Evolutionary conservation across 495 filamentous ascomycete species (phyloP).

Genomic region (Geopyxis carbonaria): DNA sequence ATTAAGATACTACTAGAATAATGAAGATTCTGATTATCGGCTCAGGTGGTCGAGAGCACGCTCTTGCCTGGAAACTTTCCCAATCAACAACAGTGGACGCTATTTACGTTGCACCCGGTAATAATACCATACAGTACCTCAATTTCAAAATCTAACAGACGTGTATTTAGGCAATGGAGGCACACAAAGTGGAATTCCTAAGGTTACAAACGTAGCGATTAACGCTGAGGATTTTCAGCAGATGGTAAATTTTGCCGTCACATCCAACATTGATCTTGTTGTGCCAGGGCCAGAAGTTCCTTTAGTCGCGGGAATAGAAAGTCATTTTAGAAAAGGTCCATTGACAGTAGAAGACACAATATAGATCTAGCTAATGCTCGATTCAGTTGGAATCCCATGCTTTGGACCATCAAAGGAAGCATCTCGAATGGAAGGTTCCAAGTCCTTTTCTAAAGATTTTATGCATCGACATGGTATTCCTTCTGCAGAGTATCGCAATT

Average conservation of each 20-base stretch:
- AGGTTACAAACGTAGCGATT: constrained; percentile 49
- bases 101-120: constrained; percentile 46
- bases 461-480: constrained; percentile 85
- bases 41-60: constrained; percentile 86
- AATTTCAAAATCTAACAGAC: constrained; percentile 26
- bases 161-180: constrained; percentile 66
- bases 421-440: constrained; percentile 85
- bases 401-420: constrained; percentile 80
- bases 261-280: constrained; percentile 62
- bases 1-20: no score
- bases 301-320: constrained; percentile 77
- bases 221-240: constrained; percentile 56
- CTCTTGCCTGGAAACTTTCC: constrained; percentile 82
- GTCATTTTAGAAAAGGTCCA: constrained; percentile 52
- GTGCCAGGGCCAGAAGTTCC: constrained; percentile 87
- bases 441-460: constrained; percentile 95
- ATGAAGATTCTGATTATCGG: constrained; percentile 63
- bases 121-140: constrained; percentile 29
- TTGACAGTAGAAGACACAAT: neutral
- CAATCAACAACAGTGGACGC: constrained; percentile 53
- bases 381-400: constrained; percentile 52
- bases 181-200: constrained; percentile 54
- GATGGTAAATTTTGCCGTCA: constrained; percentile 56
- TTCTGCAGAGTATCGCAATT: constrained; percentile 78
- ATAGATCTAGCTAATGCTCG: constrained; percentile 2